These are phyloP conservation scores for Nannochloris sp. DNA, from an alignment of 139 green algal genomes.

Conservation along the genomic window DNA sequence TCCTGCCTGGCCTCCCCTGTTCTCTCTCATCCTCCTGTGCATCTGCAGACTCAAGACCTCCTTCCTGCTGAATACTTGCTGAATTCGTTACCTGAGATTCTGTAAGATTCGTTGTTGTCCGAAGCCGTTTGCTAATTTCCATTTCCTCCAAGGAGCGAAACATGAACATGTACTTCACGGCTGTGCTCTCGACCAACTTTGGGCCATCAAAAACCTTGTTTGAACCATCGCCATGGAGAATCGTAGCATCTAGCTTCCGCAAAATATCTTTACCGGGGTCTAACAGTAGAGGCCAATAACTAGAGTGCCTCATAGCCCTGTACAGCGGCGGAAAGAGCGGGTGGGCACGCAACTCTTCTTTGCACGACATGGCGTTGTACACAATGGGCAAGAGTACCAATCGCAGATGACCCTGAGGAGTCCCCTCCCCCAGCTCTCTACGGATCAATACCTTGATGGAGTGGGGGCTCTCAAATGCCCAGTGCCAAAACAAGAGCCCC, in stretches of 20 bases:
- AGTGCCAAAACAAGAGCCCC: constrained; percentile 41
- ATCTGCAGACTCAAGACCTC: not conserved
- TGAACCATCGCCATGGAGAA: not conserved
- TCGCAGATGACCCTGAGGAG: constrained; percentile 42
- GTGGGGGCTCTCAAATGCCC: constrained; percentile 45
- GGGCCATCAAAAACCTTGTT: not conserved
- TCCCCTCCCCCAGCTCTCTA: constrained; percentile 30
- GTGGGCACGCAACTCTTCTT: constrained; percentile 20
- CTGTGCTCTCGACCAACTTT: constrained; percentile 3
- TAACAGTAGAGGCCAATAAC: constrained; percentile 23
- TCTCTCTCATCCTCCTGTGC: not conserved
- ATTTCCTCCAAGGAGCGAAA: constrained; percentile 13
- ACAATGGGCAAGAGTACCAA: constrained; percentile 51
- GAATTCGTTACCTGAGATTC: not conserved
- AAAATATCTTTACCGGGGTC: not conserved
- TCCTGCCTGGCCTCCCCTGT: too few species aligned
- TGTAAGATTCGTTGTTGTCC: constrained; percentile 3
- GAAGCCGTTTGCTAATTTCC: constrained; percentile 5
- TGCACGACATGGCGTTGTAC: constrained; percentile 44
- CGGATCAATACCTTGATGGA: constrained; percentile 35
- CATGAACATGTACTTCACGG: constrained; percentile 23
- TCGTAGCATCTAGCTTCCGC: not conserved
- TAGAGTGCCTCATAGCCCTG: constrained; percentile 10
- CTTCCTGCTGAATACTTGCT: not conserved
- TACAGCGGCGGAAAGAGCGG: constrained; percentile 24